Conservation (phyloP, 148 eudicot species). For the Polygonum maritimum region DNA sequence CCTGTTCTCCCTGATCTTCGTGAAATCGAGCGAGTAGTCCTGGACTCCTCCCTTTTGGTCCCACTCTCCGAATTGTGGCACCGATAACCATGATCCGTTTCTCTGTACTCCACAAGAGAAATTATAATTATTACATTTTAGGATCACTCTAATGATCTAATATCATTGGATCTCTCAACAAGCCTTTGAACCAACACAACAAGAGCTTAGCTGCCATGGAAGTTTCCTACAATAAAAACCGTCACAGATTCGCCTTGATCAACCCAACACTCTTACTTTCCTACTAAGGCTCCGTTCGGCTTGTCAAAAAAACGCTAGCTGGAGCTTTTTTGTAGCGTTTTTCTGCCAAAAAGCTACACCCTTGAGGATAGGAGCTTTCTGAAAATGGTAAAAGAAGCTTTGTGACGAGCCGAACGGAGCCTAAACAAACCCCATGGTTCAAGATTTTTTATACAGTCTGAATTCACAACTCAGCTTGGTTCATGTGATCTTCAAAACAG, state of each 20-base stretch:
- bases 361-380: too few species aligned
- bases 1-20: conserved; percentile 87
- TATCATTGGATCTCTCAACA: neutral
- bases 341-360: too few species aligned
- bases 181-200: neutral
- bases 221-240: neutral
- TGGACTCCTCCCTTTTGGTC: conserved; percentile 77
- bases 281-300: neutral
- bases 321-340: too few species aligned
- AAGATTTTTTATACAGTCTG: too few species aligned
- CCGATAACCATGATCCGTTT: conserved; percentile 74
- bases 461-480: too few species aligned
- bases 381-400: too few species aligned
- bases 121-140: neutral
- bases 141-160: neutral
- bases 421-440: too few species aligned
- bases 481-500: too few species aligned
- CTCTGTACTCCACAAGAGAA: conserved; percentile 26
- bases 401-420: too few species aligned
- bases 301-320: too few species aligned
- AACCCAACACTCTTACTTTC: neutral
- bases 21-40: conserved; percentile 89
- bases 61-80: conserved; percentile 98
- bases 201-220: neutral
- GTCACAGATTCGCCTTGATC: neutral